Conservation (phyloP, 2,329 filamentous ascomycete genomes). For the Gyromitra esculenta region DNA sequence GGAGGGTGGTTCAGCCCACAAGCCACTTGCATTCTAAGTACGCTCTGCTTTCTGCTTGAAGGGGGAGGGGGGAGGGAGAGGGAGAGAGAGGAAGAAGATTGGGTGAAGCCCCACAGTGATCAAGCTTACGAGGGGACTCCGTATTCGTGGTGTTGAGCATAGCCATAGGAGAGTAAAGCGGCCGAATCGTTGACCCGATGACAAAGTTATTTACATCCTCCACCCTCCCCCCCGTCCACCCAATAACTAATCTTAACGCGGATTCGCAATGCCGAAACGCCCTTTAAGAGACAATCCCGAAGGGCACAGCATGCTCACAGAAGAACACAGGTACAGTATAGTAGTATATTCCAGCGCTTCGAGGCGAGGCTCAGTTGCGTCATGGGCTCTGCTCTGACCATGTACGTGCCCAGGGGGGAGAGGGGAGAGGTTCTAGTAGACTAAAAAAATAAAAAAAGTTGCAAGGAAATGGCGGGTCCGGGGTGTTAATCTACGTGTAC, state of each 20-base stretch:
- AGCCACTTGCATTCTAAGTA: slow-evolving; percentile 35
- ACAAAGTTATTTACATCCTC: slow-evolving; percentile 30
- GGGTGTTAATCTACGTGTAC: slow-evolving; percentile 35
- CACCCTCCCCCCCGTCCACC: too few species aligned
- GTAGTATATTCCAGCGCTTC: slow-evolving; percentile 23
- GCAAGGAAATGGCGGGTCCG: slow-evolving; percentile 31
- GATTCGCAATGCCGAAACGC: slow-evolving; percentile 36
- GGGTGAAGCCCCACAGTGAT: slow-evolving; percentile 10
- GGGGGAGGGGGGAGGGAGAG: neutral
- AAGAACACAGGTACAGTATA: slow-evolving; percentile 14
- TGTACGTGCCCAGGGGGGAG: slow-evolving; percentile 34
- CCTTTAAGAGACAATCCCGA: slow-evolving; percentile 21
- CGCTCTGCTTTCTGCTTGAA: neutral
- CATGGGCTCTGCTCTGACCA: slow-evolving; percentile 34
- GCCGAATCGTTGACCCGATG: slow-evolving; percentile 25
- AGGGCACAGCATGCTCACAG: slow-evolving; percentile 24
- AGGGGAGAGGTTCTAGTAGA: slow-evolving; percentile 9
- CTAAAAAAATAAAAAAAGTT: slow-evolving; percentile 25
- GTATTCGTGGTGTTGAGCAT: slow-evolving; percentile 6
- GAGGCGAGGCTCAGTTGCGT: slow-evolving; percentile 47
- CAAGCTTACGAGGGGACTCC: slow-evolving; percentile 14
- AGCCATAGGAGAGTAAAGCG: slow-evolving; percentile 16
- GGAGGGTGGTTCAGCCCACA: slow-evolving; percentile 27
- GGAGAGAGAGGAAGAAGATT: slow-evolving; percentile 2
- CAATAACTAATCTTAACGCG: slow-evolving; percentile 38